Percentiles rank a stretch among this genome's conserved stretches.
Evolutionary conservation across 2,329 filamentous ascomycete genomes (phyloP).

Genomic region (Diaporthe caulivora): DNA sequence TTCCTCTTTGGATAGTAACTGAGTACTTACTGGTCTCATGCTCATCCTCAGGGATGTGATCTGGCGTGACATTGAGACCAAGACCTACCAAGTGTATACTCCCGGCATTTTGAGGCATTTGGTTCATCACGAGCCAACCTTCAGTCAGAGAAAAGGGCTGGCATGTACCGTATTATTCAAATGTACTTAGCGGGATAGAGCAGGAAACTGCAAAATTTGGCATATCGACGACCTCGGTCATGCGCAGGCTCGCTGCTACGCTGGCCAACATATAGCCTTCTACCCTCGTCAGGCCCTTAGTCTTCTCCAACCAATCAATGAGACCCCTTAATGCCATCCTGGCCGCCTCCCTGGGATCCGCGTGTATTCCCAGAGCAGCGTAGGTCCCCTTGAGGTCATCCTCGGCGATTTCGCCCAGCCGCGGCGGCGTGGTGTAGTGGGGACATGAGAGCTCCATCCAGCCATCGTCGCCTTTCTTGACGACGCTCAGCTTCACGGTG

Average conservation of each 20-base stretch:
- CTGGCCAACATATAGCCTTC: slow-evolving; percentile 67
- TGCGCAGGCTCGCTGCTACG: slow-evolving; percentile 62
- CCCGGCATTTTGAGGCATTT: not conserved
- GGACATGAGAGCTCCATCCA: slow-evolving; percentile 53
- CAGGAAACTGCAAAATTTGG: slow-evolving; percentile 65
- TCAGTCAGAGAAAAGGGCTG: not conserved
- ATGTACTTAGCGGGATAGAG: slow-evolving; percentile 61
- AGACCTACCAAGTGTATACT: not conserved
- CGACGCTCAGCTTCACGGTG: slow-evolving; percentile 60
- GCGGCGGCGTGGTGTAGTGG: slow-evolving; percentile 57
- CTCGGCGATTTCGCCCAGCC: slow-evolving; percentile 52
- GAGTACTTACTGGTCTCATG: not conserved
- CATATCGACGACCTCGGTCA: slow-evolving; percentile 66
- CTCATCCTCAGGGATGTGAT: not conserved
- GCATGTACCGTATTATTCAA: slow-evolving; percentile 45
- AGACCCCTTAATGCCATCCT: slow-evolving; percentile 61
- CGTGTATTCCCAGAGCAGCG: slow-evolving; percentile 66
- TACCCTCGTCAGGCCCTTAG: slow-evolving; percentile 57
- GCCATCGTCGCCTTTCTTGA: slow-evolving; percentile 54
- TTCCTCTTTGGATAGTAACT: slow-evolving; percentile 43
- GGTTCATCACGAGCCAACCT: not conserved
- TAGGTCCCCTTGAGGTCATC: slow-evolving; percentile 59
- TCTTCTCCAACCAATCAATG: slow-evolving; percentile 61
- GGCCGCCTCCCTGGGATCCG: slow-evolving; percentile 61
- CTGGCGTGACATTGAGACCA: not conserved